Percentiles rank a stretch among this genome's conserved stretches.
phyloP scores from a whole-genome alignment of 371 early-diverging fungal species.

The Mortierella sp. region DNA sequence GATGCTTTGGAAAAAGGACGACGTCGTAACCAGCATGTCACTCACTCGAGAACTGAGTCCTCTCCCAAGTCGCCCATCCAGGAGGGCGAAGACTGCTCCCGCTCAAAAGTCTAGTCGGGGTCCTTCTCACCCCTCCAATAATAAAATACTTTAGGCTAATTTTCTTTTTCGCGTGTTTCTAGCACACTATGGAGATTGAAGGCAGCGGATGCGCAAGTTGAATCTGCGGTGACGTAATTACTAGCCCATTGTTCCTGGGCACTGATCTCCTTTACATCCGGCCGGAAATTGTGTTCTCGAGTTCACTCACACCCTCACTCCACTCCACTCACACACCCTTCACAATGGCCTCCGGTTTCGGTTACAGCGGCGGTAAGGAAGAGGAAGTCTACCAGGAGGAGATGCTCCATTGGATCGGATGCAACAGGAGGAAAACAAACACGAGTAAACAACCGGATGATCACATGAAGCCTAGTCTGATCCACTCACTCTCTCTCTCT shows the following conservation, averaged over 20 bases:
- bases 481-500: neutral
- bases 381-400: neutral
- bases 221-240: too few species aligned
- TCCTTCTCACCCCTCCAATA: too few species aligned
- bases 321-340: constrained; percentile 15
- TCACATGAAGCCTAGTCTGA: neutral
- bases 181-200: too few species aligned
- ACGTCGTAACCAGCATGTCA: too few species aligned
- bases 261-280: neutral
- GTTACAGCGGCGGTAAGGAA: constrained; percentile 62
- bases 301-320: neutral
- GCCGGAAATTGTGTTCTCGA: neutral
- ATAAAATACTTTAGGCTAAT: too few species aligned
- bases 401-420: neutral
- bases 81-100: neutral
- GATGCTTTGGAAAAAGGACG: too few species aligned
- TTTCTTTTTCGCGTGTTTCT: too few species aligned
- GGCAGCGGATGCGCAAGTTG: too few species aligned
- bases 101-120: too few species aligned
- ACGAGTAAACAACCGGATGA: neutral
- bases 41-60: too few species aligned
- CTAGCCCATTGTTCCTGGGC: too few species aligned
- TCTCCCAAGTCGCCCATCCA: neutral
- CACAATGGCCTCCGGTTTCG: constrained; percentile 64
- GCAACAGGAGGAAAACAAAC: neutral